Conservation (phyloP, 805 yeast species). For the Kodamaea leandrae region DNA sequence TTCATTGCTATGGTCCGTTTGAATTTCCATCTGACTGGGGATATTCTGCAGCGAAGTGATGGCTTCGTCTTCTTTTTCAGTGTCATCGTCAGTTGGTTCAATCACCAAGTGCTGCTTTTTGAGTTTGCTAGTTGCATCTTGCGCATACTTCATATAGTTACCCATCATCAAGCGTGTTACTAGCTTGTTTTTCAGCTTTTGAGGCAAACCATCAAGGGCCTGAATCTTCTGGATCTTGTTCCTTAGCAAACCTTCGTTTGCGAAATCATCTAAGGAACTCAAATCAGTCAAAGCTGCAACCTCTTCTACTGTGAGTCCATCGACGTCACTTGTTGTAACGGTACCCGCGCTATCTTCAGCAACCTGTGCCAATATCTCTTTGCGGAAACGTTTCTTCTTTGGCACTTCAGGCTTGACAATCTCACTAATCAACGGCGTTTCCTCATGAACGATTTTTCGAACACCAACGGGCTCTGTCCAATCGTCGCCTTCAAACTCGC, state of each 20-base stretch:
- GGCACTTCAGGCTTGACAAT: constrained; percentile 46
- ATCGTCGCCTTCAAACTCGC: constrained; percentile 17
- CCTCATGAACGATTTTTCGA: constrained; percentile 44
- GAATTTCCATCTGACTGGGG: constrained; percentile 1
- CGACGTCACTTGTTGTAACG: constrained; percentile 28
- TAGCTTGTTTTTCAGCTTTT: constrained; percentile 46
- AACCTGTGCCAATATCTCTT: neutral
- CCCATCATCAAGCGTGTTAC: constrained; percentile 70
- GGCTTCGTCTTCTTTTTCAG: constrained; percentile 2
- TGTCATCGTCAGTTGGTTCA: constrained; percentile 14
- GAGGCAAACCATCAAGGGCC: constrained; percentile 32
- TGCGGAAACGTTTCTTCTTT: constrained; percentile 7
- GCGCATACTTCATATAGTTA: constrained; percentile 51
- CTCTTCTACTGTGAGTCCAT: constrained; percentile 36
- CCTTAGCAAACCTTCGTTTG: constrained; percentile 42
- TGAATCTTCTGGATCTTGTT: constrained; percentile 49
- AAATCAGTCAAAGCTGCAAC: constrained; percentile 35
- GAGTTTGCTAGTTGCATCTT: constrained; percentile 12
- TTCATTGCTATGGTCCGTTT: neutral
- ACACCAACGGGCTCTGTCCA: constrained; percentile 56
- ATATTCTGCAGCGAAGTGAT: too few species aligned
- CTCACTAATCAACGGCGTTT: constrained; percentile 49
- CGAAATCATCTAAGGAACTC: constrained; percentile 35
- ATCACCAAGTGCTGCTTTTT: constrained; percentile 18
- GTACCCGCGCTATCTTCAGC: constrained; percentile 14